Conservation (phyloP, 805 yeast species). For the Zygoascus bituminiphila region DNA sequence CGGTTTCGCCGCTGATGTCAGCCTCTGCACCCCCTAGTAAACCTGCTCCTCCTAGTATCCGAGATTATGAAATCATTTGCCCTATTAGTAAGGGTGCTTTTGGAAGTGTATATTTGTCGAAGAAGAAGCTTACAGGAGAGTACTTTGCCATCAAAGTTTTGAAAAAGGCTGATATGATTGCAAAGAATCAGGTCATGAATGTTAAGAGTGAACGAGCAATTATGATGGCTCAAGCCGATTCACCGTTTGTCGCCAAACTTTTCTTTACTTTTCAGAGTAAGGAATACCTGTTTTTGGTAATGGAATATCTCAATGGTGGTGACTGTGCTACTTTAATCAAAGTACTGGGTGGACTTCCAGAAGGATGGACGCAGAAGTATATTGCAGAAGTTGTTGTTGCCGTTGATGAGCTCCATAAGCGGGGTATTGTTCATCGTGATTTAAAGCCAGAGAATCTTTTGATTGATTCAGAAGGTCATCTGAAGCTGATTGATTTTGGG, state of each 20-base stretch:
- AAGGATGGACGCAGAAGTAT: conserved; percentile 72
- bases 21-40: conserved; percentile 40
- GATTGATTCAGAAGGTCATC: conserved; percentile 79
- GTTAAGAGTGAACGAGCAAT: conserved; percentile 93
- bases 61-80: conserved; percentile 81
- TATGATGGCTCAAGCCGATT: conserved; percentile 94
- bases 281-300: conserved; percentile 80
- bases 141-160: conserved; percentile 90
- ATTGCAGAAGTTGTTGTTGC: conserved; percentile 87
- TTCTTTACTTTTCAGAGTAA: conserved; percentile 83
- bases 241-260: conserved; percentile 86
- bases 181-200: conserved; percentile 91
- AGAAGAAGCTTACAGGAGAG: conserved; percentile 80
- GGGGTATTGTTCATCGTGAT: conserved; percentile 91
- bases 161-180: conserved; percentile 90
- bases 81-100: conserved; percentile 97
- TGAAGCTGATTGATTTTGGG: conserved; percentile 93
- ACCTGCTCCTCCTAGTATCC: conserved; percentile 59
- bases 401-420: conserved; percentile 76
- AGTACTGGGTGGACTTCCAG: conserved; percentile 74
- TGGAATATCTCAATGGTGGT: conserved; percentile 96
- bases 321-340: conserved; percentile 84
- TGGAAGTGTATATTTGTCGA: conserved; percentile 87
- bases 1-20: conserved; percentile 71
- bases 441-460: conserved; percentile 89